Evolutionary conservation across 306 rosid genomes (phyloP).

Genomic region (Macrotyloma uniflorum): DNA sequence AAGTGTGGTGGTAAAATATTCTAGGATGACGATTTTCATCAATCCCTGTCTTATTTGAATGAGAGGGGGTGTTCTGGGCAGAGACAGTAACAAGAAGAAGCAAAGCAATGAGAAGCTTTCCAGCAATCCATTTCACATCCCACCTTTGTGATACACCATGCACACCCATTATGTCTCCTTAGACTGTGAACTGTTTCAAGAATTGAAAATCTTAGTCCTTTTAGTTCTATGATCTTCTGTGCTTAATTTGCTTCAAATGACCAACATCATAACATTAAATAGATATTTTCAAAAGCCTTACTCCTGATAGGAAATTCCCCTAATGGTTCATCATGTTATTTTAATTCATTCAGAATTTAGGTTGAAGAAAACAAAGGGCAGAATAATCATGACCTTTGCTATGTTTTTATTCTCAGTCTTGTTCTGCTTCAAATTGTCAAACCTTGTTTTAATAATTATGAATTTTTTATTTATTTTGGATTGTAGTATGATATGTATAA

Average conservation of each 20-base stretch:
- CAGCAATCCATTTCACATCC: conserved; percentile 47
- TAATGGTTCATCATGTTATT: not conserved
- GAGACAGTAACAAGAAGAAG: conserved; percentile 44
- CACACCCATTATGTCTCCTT: not conserved
- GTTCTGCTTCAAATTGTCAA: not conserved
- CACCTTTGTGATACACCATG: conserved; percentile 41
- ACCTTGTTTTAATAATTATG: not conserved
- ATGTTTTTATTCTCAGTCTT: not conserved
- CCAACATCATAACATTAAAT: not conserved
- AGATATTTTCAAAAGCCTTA: not conserved
- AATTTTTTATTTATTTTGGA: not conserved
- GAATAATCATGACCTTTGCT: not conserved
- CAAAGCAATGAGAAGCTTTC: conserved; percentile 45
- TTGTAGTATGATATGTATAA: not conserved
- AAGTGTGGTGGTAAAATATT: conserved; percentile 56
- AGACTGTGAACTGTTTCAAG: not conserved
- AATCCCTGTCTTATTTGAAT: conserved; percentile 20
- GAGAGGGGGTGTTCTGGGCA: conserved; percentile 44
- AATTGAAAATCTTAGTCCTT: not conserved
- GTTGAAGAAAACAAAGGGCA: not conserved
- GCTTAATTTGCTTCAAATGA: not conserved
- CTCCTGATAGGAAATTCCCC: not conserved
- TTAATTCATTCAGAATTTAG: not conserved
- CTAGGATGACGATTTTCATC: conserved; percentile 22
- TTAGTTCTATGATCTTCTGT: not conserved